Base-by-base conservation (phyloP, 352 stramenopile genomes). In the Phytophthora tubulina region DNA sequence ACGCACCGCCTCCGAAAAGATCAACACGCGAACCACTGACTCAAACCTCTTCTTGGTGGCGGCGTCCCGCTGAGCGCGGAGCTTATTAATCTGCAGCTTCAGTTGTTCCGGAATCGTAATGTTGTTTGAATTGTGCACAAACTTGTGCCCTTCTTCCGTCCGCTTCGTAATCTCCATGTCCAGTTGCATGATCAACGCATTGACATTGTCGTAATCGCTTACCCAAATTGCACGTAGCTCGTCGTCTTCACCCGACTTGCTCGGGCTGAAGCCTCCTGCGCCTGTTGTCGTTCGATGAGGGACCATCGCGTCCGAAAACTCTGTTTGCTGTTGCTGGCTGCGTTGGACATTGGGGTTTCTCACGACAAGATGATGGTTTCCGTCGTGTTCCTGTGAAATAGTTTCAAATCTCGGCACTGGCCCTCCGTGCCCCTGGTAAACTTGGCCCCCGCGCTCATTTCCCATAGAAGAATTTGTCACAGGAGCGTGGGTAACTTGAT, bases 1-100 rank as follows among this genome's bases (percentile, higher is more conserved):
- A 32, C 74, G 81, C 44, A 90, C 74, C n/a, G 81, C 70, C 9
- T 78, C 66, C 1, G 82, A 87, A 56, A 85, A 90, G 41, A 90
- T 77, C 30, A 90, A 69, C 36, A 90, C 82, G 51, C 84, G 84
- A 36, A 81, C 74, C 17, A 86, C 61, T 6, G 79, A 77, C 45
- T 82, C 63, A 27, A 78, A 75, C 17, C 84, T 75, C 45, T 73
- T 72, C n/a, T 78, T 79, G 6, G 75, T 48, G 10, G 75, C 74
- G n/a, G 64, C 30, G 14, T 80, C 69, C 14, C 86, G 63, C 56
- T 70, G 58, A 11, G 36, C 44, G 15, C 66, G 65, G 41, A 86
- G 77, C 8, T 79, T 67, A 13, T 66, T 62, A 31, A 89, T 81
- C 67, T 76, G 73, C 30, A 77, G 48, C 66, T 83, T 86, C 13